Evolutionary conservation across 2,329 filamentous ascomycete species (phyloP), one percentile per base, ranked within the genome.

Genomic region (Cladobotryum protrusum): DNA sequence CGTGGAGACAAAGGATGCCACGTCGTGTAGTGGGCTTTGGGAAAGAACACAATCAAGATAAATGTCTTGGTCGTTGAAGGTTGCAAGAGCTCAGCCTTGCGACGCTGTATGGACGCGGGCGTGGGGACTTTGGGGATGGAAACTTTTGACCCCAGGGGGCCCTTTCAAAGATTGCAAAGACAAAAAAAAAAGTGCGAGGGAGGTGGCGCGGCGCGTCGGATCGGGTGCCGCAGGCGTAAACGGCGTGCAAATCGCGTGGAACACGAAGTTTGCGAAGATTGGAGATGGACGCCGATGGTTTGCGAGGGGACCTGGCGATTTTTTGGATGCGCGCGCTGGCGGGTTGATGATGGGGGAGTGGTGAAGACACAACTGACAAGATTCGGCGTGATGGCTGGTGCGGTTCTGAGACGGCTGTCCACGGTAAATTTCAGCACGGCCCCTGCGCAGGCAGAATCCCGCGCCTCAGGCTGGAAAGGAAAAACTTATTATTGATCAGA

Each of bases 301-400:
- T 74, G 73, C 72, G 72, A 74, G 72, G 73, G 69, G 75, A 74
- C 76, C 72, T 74, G 75, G 75, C 72, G 77, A 78, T 78, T 75
- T 78, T 78, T 78, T 75, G 69, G 62, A 80, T 81, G 77, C 77
- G 77, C 76, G 77, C 74, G 66, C 71, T 75, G 68, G 69, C 71
- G 70, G 62, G 61, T 68, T 70, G 68, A 72, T 72, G 70, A 74
- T 72, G 70, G 68, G 43, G 72, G 73, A 74, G 67, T 73, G 72
- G 73, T 74, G 72, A 75, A 72, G 71, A 72, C 71, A 73, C 71
- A 72, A 68, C 66, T 61, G 69, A 69, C 70, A 73, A 73, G 71
- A 72, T 74, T 71, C 68, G 66, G 68, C 68, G 70, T 72, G 70
- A 72, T 68, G 69, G 70, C 65, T 68, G 66, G 70, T 73, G 71